Evolutionary conservation across 768 basidiomycete genomes (phyloP).

Genomic region (Tubosaeta sp.): DNA sequence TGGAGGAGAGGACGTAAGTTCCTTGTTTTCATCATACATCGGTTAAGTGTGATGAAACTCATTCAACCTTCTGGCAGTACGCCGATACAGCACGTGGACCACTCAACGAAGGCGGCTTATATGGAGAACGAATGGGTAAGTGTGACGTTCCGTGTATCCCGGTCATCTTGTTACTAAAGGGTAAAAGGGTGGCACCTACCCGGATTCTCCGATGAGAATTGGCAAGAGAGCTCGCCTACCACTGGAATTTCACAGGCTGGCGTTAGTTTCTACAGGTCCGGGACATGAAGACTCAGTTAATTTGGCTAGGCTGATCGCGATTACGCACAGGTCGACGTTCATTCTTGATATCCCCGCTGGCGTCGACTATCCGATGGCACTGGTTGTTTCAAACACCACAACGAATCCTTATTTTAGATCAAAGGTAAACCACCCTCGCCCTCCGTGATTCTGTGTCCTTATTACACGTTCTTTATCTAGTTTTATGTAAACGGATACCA

Average conservation of each 20-base stretch:
- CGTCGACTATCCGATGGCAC: constrained; percentile 46
- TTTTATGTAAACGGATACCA: constrained; percentile 27
- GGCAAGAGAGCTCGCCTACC: constrained; percentile 42
- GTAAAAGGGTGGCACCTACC: constrained; percentile 51
- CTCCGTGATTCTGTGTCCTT: not conserved
- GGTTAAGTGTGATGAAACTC: not conserved
- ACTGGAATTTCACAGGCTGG: constrained; percentile 40
- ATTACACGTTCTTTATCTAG: constrained; percentile 1
- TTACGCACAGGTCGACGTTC: constrained; percentile 30
- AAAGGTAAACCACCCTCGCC: constrained; percentile 11
- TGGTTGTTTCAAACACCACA: constrained; percentile 43
- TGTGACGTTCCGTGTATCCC: not conserved
- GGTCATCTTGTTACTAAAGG: constrained; percentile 2
- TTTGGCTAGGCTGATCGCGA: not conserved
- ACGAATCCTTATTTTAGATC: constrained; percentile 40
- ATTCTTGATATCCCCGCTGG: constrained; percentile 40
- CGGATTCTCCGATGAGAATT: constrained; percentile 44
- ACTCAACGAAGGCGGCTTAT: constrained; percentile 58
- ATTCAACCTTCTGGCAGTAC: constrained; percentile 30
- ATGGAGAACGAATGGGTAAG: constrained; percentile 46
- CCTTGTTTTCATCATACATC: not conserved
- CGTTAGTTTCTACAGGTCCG: constrained; percentile 45
- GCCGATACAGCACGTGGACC: constrained; percentile 48
- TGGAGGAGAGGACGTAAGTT: constrained; percentile 42
- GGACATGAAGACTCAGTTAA: not conserved